Evolutionary conservation across 495 filamentous ascomycete genomes (phyloP), one percentile per base, ranked within the genome.

Genomic region (Echria macrotheca): DNA sequence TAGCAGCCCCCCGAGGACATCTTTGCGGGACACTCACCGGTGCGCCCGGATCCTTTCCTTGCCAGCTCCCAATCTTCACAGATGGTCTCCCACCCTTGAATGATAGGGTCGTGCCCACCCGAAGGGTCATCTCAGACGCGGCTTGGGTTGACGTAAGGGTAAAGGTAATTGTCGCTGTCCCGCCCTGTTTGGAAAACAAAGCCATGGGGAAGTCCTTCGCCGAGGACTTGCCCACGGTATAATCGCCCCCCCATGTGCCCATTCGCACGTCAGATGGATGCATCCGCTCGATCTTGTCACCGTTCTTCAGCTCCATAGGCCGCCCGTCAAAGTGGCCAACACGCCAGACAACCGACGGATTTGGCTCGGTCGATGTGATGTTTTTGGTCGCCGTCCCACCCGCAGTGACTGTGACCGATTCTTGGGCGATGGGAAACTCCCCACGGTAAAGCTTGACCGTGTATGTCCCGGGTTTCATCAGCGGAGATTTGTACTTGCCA

Each of bases 391-490:
- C 67, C 4, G 68, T 68, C 11, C 61, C 64, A 4, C 74, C 77
- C 0, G 76, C 75, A 0, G 57, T 65, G 5, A 82, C 70, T 1
- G 63, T 69, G 1, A 82, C 75, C 0, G 49, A 54, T 10, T 72
- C 67, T 1, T 61, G 64, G 5, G 71, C 76, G 15, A 81, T 73
- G 7, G 60, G 56, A 54, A 69, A 73, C 56, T 83, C 80, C 31
- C 67, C 72, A 33, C 76, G 75, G 58, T 83, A 83, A 23, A 83
- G 70, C 8, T 76, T 72, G 73, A 80, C 79, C 0, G 75, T 77
- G 63, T 83, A 84, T 0, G 76, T 77, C 4, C 81, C 81, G 0
- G 78, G 71, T 55, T 83, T 83, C 81, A 84, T 83, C 5, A 70
- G 65, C 0, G 80, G 80, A 0, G 79, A 82, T 4, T 70, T 77